A percentile compares a stretch with the other conserved stretches of the same genome.
Conservation (phyloP, 2,329 filamentous ascomycete species). For the Atkinsonella texensis region DNA sequence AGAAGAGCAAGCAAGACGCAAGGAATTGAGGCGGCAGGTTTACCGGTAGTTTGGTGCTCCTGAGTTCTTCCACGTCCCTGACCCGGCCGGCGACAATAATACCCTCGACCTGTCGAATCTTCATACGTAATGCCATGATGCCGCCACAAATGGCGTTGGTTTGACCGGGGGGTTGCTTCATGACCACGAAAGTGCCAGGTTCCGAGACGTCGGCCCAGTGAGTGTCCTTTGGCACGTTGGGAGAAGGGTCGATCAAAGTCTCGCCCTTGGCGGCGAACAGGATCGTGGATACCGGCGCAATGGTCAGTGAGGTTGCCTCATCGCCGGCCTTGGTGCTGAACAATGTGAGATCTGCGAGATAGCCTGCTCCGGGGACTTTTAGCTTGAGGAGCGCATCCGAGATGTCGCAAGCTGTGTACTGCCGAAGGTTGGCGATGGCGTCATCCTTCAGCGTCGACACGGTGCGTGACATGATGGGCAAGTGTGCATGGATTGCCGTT, state of each 20-base stretch:
- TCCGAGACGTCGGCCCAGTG: slow-evolving; percentile 59
- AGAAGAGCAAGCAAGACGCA: not conserved
- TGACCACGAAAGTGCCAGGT: slow-evolving; percentile 48
- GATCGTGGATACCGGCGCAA: slow-evolving; percentile 48
- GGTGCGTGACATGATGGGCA: not conserved
- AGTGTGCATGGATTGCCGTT: not conserved
- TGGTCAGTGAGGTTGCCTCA: slow-evolving; percentile 17
- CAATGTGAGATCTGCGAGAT: slow-evolving; percentile 44
- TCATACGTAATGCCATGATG: slow-evolving; percentile 62
- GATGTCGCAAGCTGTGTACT: slow-evolving; percentile 43
- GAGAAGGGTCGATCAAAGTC: slow-evolving; percentile 15
- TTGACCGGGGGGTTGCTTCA: slow-evolving; percentile 53
- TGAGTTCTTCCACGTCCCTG: slow-evolving; percentile 52
- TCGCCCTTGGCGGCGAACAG: slow-evolving; percentile 49
- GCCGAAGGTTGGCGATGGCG: slow-evolving; percentile 17
- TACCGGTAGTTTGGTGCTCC: slow-evolving; percentile 42
- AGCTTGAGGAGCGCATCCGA: slow-evolving; percentile 64
- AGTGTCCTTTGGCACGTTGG: slow-evolving; percentile 43
- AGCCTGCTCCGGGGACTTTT: slow-evolving; percentile 52
- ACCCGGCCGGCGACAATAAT: slow-evolving; percentile 58
- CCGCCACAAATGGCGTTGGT: slow-evolving; percentile 64
- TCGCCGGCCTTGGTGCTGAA: slow-evolving; percentile 17
- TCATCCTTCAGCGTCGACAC: slow-evolving; percentile 8
- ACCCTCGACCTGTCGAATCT: slow-evolving; percentile 44
- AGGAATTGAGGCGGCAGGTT: slow-evolving; percentile 15